Evolutionary conservation across 768 basidiomycete species (phyloP).

Genomic region (Tephrocybe rancida): DNA sequence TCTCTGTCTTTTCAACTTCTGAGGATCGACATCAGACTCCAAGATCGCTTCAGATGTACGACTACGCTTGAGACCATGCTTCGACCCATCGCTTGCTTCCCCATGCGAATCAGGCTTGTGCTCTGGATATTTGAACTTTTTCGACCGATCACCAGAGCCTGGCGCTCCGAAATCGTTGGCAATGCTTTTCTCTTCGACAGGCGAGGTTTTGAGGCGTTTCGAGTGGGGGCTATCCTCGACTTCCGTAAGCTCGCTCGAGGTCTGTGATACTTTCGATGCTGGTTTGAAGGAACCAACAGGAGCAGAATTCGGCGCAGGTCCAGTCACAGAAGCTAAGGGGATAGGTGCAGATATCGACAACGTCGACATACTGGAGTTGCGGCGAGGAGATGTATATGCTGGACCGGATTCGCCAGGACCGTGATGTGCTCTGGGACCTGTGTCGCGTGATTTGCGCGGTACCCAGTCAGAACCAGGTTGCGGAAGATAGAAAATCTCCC

Average conservation of each 20-base stretch:
- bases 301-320: constrained; percentile 29
- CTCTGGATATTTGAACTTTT: too few relatives aligned
- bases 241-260: constrained; percentile 29
- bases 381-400: constrained; percentile 26
- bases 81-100: constrained; percentile 15
- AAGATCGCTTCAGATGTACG: constrained; percentile 30
- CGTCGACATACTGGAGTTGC: constrained; percentile 21
- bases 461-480: constrained; percentile 44
- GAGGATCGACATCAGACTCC: constrained; percentile 26
- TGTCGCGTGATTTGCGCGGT: constrained; percentile 19
- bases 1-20: constrained; percentile 38
- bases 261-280: constrained; percentile 22
- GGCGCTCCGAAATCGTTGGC: constrained; percentile 4
- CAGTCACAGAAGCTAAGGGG: constrained; percentile 27
- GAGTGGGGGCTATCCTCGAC: constrained; percentile 25
- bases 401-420: constrained; percentile 14
- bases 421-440: neutral
- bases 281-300: constrained; percentile 20
- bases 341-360: constrained; percentile 26
- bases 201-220: constrained; percentile 28
- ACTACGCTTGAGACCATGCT: constrained; percentile 38
- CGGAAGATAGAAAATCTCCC: constrained; percentile 67
- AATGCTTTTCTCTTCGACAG: constrained; percentile 21
- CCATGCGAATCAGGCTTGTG: too few relatives aligned
- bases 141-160: too few relatives aligned